Evolutionary conservation across 306 rosid species (phyloP).

Genomic region (Sicyos baderoa): DNA sequence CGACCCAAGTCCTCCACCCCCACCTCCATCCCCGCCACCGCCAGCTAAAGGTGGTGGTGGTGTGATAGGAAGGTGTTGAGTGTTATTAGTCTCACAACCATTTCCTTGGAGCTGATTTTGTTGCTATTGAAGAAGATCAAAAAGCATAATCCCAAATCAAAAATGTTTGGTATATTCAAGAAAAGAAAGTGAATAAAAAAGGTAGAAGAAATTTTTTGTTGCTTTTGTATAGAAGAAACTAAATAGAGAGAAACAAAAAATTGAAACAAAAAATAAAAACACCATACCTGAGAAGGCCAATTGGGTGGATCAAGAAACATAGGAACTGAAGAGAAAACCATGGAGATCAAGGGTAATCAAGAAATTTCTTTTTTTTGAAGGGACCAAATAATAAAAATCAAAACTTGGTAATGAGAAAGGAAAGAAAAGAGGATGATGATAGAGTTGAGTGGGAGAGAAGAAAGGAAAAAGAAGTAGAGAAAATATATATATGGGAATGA

Average conservation of each 20-base stretch:
- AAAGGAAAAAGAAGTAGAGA: conserved; percentile 54
- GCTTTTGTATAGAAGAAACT: conserved; percentile 49
- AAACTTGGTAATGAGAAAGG: conserved; percentile 34
- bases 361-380: not conserved
- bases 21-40: not conserved
- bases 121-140: conserved; percentile 24
- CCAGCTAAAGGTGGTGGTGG: conserved; percentile 2
- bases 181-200: conserved; percentile 21
- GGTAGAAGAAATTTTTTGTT: not conserved
- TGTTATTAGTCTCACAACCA: conserved; percentile 26
- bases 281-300: conserved; percentile 56
- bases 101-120: conserved; percentile 28
- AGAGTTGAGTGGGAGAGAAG: conserved; percentile 38
- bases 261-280: not conserved
- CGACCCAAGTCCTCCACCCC: conserved; percentile 18
- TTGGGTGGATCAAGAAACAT: conserved; percentile 76
- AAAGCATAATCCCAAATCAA: conserved; percentile 18
- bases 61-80: conserved; percentile 28
- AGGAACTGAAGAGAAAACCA: conserved; percentile 81
- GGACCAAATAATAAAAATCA: not conserved
- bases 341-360: conserved; percentile 19
- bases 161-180: conserved; percentile 54
- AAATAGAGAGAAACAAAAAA: not conserved
- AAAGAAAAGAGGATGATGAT: conserved; percentile 24
- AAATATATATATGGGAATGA: conserved; percentile 6